phyloP scores from a whole-genome alignment of 257 asterid species.

The Solanum piurae region DNA sequence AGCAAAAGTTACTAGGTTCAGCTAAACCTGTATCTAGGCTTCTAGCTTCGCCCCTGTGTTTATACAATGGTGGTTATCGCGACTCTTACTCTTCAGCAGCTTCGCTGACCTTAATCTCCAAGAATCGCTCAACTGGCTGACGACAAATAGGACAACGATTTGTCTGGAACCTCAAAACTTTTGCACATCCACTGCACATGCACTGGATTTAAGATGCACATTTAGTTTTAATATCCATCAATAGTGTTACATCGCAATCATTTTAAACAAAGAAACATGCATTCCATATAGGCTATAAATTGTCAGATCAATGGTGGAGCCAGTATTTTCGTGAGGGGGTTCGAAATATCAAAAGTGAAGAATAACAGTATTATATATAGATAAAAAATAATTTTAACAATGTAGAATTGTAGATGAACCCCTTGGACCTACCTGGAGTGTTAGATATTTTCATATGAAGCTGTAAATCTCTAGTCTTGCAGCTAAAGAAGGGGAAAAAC shows the following conservation, averaged over 20 bases:
- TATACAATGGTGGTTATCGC: neutral
- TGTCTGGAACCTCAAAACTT: slow-evolving; percentile 87
- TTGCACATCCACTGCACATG: slow-evolving; percentile 96
- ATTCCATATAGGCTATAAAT: neutral
- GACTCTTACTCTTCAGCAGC: slow-evolving; percentile 41
- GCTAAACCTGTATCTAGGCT: neutral
- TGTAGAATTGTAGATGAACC: too few species aligned
- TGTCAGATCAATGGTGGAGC: neutral
- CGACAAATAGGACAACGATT: slow-evolving; percentile 97
- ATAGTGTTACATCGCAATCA: neutral
- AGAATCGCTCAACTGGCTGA: slow-evolving; percentile 91
- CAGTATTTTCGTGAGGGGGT: neutral
- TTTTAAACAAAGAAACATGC: neutral
- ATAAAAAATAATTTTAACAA: too few species aligned
- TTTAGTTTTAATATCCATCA: neutral
- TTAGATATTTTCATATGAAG: neutral
- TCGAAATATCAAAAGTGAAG: too few species aligned
- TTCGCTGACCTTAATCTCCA: slow-evolving; percentile 86
- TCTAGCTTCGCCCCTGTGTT: neutral
- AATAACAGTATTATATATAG: too few species aligned
- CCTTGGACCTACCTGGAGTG: neutral
- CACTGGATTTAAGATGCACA: slow-evolving; percentile 53
- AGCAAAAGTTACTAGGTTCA: neutral
- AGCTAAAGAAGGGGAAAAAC: neutral
- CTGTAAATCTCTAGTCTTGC: neutral